Conservation (phyloP, 768 basidiomycete species). For the Clitopilus passeckerianus region DNA sequence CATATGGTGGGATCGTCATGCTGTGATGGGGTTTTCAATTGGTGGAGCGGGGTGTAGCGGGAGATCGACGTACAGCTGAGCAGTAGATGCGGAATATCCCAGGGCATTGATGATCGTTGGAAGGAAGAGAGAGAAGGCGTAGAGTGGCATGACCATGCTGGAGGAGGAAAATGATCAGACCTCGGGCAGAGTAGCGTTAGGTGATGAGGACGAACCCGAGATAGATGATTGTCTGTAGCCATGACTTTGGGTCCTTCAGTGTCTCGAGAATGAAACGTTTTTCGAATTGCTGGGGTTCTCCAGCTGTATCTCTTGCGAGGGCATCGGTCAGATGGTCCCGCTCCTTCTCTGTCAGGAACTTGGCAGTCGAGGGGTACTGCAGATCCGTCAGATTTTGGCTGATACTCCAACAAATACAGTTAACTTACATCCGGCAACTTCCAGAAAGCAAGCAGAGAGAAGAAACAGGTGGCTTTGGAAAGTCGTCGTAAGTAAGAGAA, state of each 20-base stretch:
- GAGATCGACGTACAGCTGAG: conserved; percentile 20
- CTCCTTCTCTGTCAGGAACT: conserved; percentile 32
- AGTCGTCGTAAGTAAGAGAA: background rate
- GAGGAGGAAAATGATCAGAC: background rate
- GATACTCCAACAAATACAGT: background rate
- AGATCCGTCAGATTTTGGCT: background rate
- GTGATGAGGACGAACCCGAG: conserved; percentile 18
- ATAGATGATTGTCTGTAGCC: conserved; percentile 18
- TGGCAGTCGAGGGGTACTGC: conserved; percentile 39
- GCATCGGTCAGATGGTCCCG: conserved; percentile 21
- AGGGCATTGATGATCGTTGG: conserved; percentile 28
- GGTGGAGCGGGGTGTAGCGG: background rate
- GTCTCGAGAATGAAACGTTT: conserved; percentile 28
- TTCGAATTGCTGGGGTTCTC: conserved; percentile 26
- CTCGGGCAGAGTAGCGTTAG: background rate
- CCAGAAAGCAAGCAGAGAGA: conserved; percentile 30
- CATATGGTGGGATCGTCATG: conserved; percentile 29
- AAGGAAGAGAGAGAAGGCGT: conserved; percentile 32
- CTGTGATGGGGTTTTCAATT: conserved; percentile 4
- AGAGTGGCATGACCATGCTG: conserved; percentile 33
- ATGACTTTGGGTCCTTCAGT: conserved; percentile 21
- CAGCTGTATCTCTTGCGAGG: conserved; percentile 19
- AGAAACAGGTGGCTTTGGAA: conserved; percentile 23
- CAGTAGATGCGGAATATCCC: conserved; percentile 36
- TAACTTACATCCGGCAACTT: conserved; percentile 30